Base-by-base conservation (phyloP, 306 rosid genomes). In the Trichosanthes truncata region DNA sequence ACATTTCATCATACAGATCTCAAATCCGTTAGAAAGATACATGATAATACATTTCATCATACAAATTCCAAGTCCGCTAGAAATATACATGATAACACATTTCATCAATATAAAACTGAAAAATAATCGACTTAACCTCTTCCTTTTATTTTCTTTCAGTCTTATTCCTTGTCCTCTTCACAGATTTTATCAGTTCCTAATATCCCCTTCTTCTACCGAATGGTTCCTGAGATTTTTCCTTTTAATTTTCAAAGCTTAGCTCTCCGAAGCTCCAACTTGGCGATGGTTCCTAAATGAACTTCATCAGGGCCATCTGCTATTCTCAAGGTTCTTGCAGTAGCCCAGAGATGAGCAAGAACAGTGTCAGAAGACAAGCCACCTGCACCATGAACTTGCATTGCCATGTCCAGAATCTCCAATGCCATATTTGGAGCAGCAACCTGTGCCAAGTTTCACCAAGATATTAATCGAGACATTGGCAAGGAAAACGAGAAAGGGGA, bases 291-390 rank as follows among this genome's bases (percentile, higher is more conserved):
- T 62, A 96, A 79, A 83, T 96, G 99, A 66, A 96, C 99, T 87
- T 95, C 98, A 83, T 93, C 99, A 8, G 99, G 99, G 49, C 99
- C 98, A n/a, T 93, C 98, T 5, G 98, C 97, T 6, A 96, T 91
- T 84, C 99, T 89, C 79, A 96, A 73, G 3, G 99, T 96, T 82
- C 99, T 88, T 33, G 99, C 87, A 2, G 93, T 5, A 20, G 94
- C 97, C 99, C 99, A 96, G 40, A 93, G 94, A 88, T 93, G 97
- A 21, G 98, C 86, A n/a, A 96, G 94, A 80, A 86, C 92, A 0
- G 96, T 90, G 87, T 92, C 99, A 23, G 97, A 89, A 31, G 99
- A 91, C 38, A 96, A 26, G 46, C 99, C 98, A 21, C 92, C 96
- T 12, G 79, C 99, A 33, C 99, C 98, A 80, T 96, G 98, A 81